Percentiles rank a stretch among this genome's conserved stretches.
These are phyloP conservation scores for Phaffomyces antillensis DNA, from an alignment of 805 yeast genomes.

Conservation along the genomic window DNA sequence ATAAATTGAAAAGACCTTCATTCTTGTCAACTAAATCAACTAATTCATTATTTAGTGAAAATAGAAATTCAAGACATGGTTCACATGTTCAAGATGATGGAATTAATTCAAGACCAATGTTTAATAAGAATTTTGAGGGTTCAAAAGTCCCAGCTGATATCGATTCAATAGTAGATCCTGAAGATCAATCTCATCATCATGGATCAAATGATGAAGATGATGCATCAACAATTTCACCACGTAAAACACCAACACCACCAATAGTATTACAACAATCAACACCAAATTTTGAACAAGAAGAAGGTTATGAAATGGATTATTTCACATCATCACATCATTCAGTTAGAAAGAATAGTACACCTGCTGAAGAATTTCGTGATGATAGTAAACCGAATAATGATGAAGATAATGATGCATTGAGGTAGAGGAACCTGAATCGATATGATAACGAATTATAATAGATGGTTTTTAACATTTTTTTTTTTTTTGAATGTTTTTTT, in stretches of 20 bases:
- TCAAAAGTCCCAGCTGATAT: not conserved
- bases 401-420: not conserved
- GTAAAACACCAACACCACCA: not conserved
- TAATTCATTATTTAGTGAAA: not conserved
- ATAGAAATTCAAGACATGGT: not conserved
- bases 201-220: no score
- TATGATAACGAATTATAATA: no score
- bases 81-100: not conserved
- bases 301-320: slow-evolving; percentile 4
- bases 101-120: no score
- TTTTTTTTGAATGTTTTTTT: no score
- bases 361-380: no score
- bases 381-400: no score
- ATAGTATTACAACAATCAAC: not conserved
- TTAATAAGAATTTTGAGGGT: no score
- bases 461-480: no score
- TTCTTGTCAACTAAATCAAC: slow-evolving; percentile 9
- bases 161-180: not conserved
- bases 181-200: no score
- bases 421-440: no score
- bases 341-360: not conserved
- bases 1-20: slow-evolving; percentile 19
- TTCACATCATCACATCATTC: not conserved
- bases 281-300: not conserved
- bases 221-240: not conserved